Percentiles rank a stretch among this genome's conserved stretches.
phyloP scores from a whole-genome alignment of 108 stramenopile species.

The Conticribra guillardii region DNA sequence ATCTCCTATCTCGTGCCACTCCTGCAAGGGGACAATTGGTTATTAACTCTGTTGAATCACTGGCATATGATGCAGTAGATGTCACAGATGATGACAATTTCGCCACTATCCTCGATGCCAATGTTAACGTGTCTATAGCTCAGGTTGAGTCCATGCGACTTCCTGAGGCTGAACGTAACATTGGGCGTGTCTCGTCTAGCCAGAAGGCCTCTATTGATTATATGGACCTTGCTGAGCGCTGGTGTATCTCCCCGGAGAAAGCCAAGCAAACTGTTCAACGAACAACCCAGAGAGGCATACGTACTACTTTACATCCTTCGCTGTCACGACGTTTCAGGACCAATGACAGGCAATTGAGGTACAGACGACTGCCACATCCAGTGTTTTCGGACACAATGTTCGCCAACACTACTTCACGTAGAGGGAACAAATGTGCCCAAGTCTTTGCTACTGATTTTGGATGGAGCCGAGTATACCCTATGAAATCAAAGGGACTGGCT shows the following conservation, averaged over 20 bases:
- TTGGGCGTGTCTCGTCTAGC: background rate
- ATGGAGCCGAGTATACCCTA: conserved; percentile 32
- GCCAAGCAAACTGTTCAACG: conserved; percentile 25
- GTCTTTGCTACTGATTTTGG: conserved; percentile 26
- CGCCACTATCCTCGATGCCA: conserved; percentile 8
- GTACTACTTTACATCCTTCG: conserved; percentile 14
- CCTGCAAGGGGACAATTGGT: no score
- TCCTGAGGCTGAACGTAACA: no score
- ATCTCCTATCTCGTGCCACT: background rate
- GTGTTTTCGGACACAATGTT: conserved; percentile 41
- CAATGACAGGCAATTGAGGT: conserved; percentile 15
- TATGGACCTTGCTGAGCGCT: conserved; percentile 8
- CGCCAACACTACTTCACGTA: background rate
- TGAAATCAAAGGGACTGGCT: conserved; percentile 33
- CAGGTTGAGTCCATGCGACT: no score
- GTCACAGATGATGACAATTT: conserved; percentile 11
- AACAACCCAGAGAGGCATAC: conserved; percentile 41
- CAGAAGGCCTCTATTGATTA: background rate
- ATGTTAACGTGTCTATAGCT: background rate
- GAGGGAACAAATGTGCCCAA: conserved; percentile 34
- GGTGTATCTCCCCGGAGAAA: conserved; percentile 24
- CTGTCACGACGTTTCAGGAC: conserved; percentile 18
- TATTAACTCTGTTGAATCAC: background rate
- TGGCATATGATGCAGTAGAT: background rate
- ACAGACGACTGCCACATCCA: conserved; percentile 9